A percentile compares a stretch with the other conserved stretches of the same genome.
These are phyloP conservation scores for Coleophoma cylindrospora DNA, from an alignment of 2,329 filamentous ascomycete species.

Conservation along the genomic window DNA sequence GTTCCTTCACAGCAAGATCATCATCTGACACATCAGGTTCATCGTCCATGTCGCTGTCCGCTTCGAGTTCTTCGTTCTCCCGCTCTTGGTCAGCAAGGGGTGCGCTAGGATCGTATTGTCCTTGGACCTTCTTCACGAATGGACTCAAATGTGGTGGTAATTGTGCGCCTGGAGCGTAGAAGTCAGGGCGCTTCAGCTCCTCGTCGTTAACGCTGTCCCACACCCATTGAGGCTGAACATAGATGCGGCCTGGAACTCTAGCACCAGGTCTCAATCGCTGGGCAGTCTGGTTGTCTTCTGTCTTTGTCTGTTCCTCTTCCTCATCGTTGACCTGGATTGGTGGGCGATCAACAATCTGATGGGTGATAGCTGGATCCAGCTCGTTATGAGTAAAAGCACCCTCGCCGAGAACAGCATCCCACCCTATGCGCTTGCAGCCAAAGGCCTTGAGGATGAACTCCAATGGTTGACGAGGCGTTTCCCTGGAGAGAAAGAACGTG, in stretches of 20 bases:
- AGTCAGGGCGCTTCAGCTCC: constrained; percentile 77
- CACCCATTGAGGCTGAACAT: constrained; percentile 96
- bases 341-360: constrained; percentile 92
- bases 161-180: constrained; percentile 85
- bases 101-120: constrained; percentile 86
- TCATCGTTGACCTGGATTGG: constrained; percentile 55
- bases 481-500: constrained; percentile 89
- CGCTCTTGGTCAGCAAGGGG: constrained; percentile 83
- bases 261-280: constrained; percentile 57
- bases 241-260: constrained; percentile 84
- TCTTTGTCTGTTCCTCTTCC: constrained; percentile 41
- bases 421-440: constrained; percentile 92
- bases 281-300: constrained; percentile 56
- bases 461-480: constrained; percentile 83
- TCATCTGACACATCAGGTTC: constrained; percentile 31
- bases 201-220: constrained; percentile 96
- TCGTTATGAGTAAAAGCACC: constrained; percentile 91
- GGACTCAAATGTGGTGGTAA: constrained; percentile 93
- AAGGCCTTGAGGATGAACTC: constrained; percentile 93
- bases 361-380: constrained; percentile 82
- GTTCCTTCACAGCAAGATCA: constrained; percentile 42
- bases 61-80: constrained; percentile 75
- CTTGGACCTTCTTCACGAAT: constrained; percentile 83
- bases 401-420: constrained; percentile 86
- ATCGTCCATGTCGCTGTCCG: constrained; percentile 48